Percentiles rank a stretch among this genome's conserved stretches.
Evolutionary conservation across 1,284 basidiomycete species (phyloP).

Genomic region (Microbotryum lychnidis-dioicae): DNA sequence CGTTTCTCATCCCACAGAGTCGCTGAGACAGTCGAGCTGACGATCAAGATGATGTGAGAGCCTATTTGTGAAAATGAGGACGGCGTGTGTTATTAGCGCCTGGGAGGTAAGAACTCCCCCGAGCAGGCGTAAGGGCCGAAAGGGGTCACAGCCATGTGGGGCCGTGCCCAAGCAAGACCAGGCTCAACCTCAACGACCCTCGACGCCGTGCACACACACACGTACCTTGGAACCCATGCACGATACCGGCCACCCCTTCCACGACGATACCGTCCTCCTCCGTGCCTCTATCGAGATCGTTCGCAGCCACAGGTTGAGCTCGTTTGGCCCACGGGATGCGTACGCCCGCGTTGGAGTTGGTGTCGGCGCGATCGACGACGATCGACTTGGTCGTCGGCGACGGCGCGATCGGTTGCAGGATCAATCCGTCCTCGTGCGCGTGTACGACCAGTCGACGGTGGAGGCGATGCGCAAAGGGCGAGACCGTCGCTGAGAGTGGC

Average conservation of each 20-base stretch:
- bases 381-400: neutral
- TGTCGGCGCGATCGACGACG: neutral
- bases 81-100: conserved; percentile 36
- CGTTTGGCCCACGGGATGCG: conserved; percentile 12
- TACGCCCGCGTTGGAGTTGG: conserved; percentile 2
- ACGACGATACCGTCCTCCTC: conserved; percentile 13
- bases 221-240: conserved; percentile 48
- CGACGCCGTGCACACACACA: conserved; percentile 47
- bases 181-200: conserved; percentile 47
- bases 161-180: conserved; percentile 35
- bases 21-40: conserved; percentile 11
- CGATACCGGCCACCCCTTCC: conserved; percentile 25
- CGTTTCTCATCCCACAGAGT: conserved; percentile 13
- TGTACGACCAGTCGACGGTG: conserved; percentile 10
- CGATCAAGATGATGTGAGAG: conserved; percentile 16
- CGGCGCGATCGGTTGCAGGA: conserved; percentile 11
- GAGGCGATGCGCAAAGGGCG: conserved; percentile 1
- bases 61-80: neutral
- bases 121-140: too few relatives aligned
- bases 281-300: conserved; percentile 46
- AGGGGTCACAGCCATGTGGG: too few relatives aligned
- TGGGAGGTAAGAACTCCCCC: too few relatives aligned
- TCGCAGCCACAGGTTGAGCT: neutral
- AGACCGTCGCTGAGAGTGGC: neutral
- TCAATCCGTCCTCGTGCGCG: neutral